phyloP scores from a whole-genome alignment of 768 basidiomycete species.

The Termitomyces sp. region DNA sequence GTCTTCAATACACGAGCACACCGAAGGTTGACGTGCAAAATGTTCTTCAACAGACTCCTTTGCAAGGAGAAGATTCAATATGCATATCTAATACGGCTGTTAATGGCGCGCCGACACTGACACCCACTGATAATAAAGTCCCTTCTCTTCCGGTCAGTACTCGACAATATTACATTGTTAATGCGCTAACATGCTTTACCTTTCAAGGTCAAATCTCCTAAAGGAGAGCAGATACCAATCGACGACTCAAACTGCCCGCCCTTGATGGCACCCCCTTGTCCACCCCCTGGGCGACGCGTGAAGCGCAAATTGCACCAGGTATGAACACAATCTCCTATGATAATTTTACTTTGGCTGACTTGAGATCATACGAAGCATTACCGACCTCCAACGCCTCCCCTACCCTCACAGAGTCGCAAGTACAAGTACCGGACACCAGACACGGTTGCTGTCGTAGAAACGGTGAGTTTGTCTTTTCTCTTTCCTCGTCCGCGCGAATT shows the following conservation, averaged over 20 bases:
- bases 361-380: conserved; percentile 30
- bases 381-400: conserved; percentile 55
- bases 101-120: background rate
- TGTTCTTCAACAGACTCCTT: conserved; percentile 17
- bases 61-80: conserved; percentile 1
- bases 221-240: conserved; percentile 4
- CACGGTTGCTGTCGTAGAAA: background rate
- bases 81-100: conserved; percentile 1
- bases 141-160: conserved; percentile 7
- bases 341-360: background rate
- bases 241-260: conserved; percentile 3
- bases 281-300: conserved; percentile 7
- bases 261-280: background rate
- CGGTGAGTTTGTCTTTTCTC: background rate
- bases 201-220: conserved; percentile 5
- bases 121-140: background rate
- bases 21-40: conserved; percentile 27
- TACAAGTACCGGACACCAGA: conserved; percentile 23
- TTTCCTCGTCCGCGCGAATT: background rate
- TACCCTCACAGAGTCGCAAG: conserved; percentile 30
- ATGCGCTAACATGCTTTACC: background rate
- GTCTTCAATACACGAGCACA: background rate
- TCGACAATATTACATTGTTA: background rate
- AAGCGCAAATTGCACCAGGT: conserved; percentile 20
- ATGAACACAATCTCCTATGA: background rate